These are phyloP conservation scores for Xylaria castorea DNA, from an alignment of 495 filamentous ascomycete genomes.

Conservation along the genomic window DNA sequence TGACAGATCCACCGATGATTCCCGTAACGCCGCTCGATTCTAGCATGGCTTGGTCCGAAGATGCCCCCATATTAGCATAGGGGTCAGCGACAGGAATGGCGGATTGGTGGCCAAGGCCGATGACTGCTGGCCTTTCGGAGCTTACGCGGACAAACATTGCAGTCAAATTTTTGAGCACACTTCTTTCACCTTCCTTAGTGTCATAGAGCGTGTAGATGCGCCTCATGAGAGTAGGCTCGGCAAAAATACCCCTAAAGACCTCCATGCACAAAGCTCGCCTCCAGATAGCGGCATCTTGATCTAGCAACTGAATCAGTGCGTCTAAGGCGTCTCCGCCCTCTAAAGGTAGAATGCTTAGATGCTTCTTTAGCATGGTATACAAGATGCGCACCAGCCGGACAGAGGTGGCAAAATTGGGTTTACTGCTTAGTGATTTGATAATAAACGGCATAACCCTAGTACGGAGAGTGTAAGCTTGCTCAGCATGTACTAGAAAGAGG, in stretches of 20 bases:
- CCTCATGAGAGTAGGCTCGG: slow-evolving; percentile 76
- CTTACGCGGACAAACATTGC: slow-evolving; percentile 85
- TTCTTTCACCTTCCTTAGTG: slow-evolving; percentile 70
- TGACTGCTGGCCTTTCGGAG: slow-evolving; percentile 85
- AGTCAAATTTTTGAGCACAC: slow-evolving; percentile 80
- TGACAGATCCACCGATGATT: slow-evolving; percentile 80
- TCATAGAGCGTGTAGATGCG: slow-evolving; percentile 85
- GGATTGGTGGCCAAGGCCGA: slow-evolving; percentile 86
- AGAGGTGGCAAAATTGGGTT: slow-evolving; percentile 79
- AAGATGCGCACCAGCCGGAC: slow-evolving; percentile 83
- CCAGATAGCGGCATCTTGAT: slow-evolving; percentile 83
- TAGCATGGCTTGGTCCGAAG: slow-evolving; percentile 80
- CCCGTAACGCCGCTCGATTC: slow-evolving; percentile 89
- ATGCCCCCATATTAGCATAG: slow-evolving; percentile 45
- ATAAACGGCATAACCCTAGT: slow-evolving; percentile 82
- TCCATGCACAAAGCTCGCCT: slow-evolving; percentile 91
- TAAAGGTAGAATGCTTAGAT: slow-evolving; percentile 72
- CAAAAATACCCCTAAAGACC: slow-evolving; percentile 81
- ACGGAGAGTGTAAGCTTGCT: slow-evolving; percentile 81
- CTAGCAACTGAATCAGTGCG: slow-evolving; percentile 85
- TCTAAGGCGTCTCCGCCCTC: slow-evolving; percentile 87
- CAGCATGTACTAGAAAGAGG: slow-evolving; percentile 76
- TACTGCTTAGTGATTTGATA: slow-evolving; percentile 77
- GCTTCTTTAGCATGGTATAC: slow-evolving; percentile 75
- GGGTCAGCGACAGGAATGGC: slow-evolving; percentile 67